phyloP scores from a whole-genome alignment of 371 early-diverging fungal species.

The Conidiobolus incongruus region DNA sequence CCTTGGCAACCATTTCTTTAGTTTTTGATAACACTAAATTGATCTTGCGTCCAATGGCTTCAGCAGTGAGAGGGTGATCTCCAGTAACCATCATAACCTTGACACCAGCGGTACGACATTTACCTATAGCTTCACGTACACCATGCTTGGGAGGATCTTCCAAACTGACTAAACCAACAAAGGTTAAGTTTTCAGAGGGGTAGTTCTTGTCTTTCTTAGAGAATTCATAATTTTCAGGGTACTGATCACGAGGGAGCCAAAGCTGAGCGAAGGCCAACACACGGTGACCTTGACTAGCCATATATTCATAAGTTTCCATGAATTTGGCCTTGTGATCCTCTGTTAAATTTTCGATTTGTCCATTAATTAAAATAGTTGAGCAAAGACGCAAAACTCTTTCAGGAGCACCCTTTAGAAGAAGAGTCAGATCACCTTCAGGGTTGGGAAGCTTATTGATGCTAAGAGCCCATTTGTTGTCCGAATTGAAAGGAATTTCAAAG shows the following conservation, averaged over 20 bases:
- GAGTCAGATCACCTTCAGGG: conserved; percentile 32
- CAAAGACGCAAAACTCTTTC: conserved; percentile 71
- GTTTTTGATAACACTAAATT: conserved; percentile 78
- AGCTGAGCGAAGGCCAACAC: conserved; percentile 80
- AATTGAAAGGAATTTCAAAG: conserved; percentile 90
- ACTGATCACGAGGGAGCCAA: conserved; percentile 30
- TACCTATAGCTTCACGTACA: conserved; percentile 86
- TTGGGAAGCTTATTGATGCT: conserved; percentile 56
- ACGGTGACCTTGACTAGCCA: conserved; percentile 85
- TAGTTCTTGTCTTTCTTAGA: conserved; percentile 47
- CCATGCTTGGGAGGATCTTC: conserved; percentile 94
- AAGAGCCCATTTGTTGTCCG: conserved; percentile 91
- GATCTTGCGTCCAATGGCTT: conserved; percentile 71
- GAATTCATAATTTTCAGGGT: conserved; percentile 45
- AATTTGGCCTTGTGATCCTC: conserved; percentile 31
- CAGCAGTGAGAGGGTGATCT: conserved; percentile 80
- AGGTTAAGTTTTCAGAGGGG: conserved; percentile 40
- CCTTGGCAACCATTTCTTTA: conserved; percentile 40
- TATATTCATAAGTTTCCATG: conserved; percentile 45
- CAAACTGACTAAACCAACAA: conserved; percentile 67
- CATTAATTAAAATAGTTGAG: conserved; percentile 27
- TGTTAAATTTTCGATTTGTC: conserved; percentile 21
- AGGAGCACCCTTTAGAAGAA: conserved; percentile 85
- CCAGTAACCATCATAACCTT: conserved; percentile 94
- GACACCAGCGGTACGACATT: conserved; percentile 77